A percentile compares a stretch with the other conserved stretches of the same genome.
Evolutionary conservation across 148 eudicot genomes (phyloP).

Genomic region (Tetragonia tetragonoides): DNA sequence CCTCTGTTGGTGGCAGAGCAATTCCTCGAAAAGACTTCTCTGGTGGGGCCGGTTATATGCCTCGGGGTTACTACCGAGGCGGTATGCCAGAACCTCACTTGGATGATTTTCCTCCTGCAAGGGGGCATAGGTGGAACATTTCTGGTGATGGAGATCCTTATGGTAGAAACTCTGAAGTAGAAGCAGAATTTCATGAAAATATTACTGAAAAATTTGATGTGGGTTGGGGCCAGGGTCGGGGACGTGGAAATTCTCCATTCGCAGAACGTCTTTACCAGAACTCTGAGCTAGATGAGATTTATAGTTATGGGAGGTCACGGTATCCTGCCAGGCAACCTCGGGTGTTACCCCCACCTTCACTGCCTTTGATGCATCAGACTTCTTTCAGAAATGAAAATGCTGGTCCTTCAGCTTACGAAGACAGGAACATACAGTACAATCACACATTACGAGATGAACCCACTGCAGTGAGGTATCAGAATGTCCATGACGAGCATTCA

Average conservation of each 20-base stretch:
- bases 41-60: conserved; percentile 58
- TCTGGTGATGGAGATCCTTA: conserved; percentile 51
- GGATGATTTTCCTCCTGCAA: conserved; percentile 54
- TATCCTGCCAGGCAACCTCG: conserved; percentile 86
- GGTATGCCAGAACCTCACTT: conserved; percentile 50
- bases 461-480: conserved; percentile 34
- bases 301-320: conserved; percentile 75
- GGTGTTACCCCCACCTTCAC: conserved; percentile 86
- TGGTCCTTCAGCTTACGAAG: conserved; percentile 50
- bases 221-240: conserved; percentile 61
- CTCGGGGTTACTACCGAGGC: conserved; percentile 44
- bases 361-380: conserved; percentile 48
- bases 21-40: conserved; percentile 59
- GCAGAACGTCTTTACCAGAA: conserved; percentile 55
- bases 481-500: conserved; percentile 42
- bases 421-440: conserved; percentile 30
- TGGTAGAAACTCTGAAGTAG: conserved; percentile 45
- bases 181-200: conserved; percentile 60
- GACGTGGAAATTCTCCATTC: conserved; percentile 49
- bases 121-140: conserved; percentile 59
- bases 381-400: conserved; percentile 44
- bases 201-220: conserved; percentile 52
- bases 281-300: conserved; percentile 65
- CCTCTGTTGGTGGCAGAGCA: conserved; percentile 54
- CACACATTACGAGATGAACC: conserved; percentile 42